Evolutionary conservation across 148 eudicot genomes (phyloP), one percentile per base, ranked within the genome.

Genomic region (Hydrangea macrophylla): DNA sequence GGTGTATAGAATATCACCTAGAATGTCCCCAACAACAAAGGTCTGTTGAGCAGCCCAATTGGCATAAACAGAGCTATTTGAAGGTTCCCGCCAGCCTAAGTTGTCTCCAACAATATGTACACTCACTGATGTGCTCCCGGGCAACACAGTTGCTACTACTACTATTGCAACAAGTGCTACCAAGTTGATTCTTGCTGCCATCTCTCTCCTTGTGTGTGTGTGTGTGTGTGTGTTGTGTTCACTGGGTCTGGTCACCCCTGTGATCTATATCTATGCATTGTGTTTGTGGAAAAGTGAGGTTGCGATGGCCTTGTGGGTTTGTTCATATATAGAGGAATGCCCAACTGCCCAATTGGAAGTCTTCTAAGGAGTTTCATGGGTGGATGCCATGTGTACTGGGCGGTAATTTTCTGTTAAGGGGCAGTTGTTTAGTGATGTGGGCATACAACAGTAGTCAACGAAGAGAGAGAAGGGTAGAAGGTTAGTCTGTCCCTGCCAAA

Each of bases 41-140:
- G 44, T 71, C 1, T 81, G 61, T 31, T 44, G 11, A 27, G 81
- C 36, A 63, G 79, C 79, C 84, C 84, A 81, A 1, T 6, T 9
- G 17, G 68, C 3, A 45, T 80, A 76, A 20, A 66, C 24, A 48
- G n/a, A 39, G n/a, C 30, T 15, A 0, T 48, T 10, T 9, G 73
- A 2, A 17, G 75, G 82, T 5, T 62, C 7, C 2, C 0, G n/a
- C 82, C 82, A 79, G 5, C 68, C 65, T 0, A 0, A 17, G 6
- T 25, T 7, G 23, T 55, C 74, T 67, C 82, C 82, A 22, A 79
- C 82, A 7, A 25, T 6, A n/a, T 56, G 11, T 4, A 23, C 35
- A 7, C 28, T 5, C 0, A 73, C 76, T 12, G 68, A 40, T 13
- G 72, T 32, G 15, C 33, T 32, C 62, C 54, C 37, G 10, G 48